Conservation (phyloP, 345 rosid species). For the Chamaenerion angustifolium region DNA sequence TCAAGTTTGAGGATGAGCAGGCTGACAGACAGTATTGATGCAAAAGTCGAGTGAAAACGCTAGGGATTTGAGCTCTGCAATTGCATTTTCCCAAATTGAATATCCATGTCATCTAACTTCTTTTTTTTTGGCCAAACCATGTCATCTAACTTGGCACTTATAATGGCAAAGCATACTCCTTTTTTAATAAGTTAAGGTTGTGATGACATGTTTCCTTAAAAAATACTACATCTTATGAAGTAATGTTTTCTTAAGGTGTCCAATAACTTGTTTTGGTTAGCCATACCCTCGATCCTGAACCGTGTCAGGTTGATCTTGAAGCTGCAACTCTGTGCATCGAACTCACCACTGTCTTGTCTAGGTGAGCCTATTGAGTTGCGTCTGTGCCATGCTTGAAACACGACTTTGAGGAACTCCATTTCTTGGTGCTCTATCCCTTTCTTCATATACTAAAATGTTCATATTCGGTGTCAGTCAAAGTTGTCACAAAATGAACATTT, state of each 20-base stretch:
- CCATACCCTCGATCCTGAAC: slow-evolving; percentile 52
- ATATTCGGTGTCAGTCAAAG: too few species aligned
- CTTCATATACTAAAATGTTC: slow-evolving; percentile 17
- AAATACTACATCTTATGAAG: too few species aligned
- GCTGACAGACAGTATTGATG: background rate
- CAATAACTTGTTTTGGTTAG: slow-evolving; percentile 4
- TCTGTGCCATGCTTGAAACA: slow-evolving; percentile 77
- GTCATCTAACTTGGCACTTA: too few species aligned
- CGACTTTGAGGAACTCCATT: slow-evolving; percentile 64
- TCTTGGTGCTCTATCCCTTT: slow-evolving; percentile 5
- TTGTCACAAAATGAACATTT: too few species aligned
- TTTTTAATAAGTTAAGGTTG: too few species aligned
- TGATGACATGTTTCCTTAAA: too few species aligned
- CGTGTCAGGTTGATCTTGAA: slow-evolving; percentile 44
- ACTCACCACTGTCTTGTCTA: slow-evolving; percentile 26
- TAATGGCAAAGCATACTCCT: too few species aligned
- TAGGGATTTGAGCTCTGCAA: slow-evolving; percentile 20
- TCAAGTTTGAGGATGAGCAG: slow-evolving; percentile 11
- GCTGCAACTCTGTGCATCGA: slow-evolving; percentile 29
- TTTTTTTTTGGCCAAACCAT: too few species aligned
- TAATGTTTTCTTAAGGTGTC: too few species aligned
- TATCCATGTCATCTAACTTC: background rate
- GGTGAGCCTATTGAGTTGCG: slow-evolving; percentile 18
- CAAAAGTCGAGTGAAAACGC: slow-evolving; percentile 14
- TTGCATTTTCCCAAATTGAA: slow-evolving; percentile 17